Evolutionary conservation across 2,329 filamentous ascomycete species (phyloP), one percentile per base, ranked within the genome.

Genomic region (Berkeleyomyces rouxiae): DNA sequence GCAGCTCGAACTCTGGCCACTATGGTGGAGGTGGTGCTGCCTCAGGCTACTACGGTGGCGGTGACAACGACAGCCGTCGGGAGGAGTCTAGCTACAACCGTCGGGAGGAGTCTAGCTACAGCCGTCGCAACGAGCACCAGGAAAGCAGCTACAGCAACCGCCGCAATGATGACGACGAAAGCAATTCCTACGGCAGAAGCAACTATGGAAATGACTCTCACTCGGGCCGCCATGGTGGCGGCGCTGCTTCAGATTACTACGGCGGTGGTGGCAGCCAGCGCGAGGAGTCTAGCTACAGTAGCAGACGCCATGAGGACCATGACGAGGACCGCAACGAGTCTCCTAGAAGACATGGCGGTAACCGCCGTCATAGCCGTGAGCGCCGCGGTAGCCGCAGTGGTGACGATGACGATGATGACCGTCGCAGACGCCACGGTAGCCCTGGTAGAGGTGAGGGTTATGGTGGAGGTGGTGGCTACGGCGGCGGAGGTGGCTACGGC

Each of bases 11-110:
- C 16, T 43, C 74, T 58, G 79, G 76, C 4, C 80, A 40, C 55
- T 63, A 63, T n/a, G 62, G 62, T 3, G 59, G 61, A 2, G 39
- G 58, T 39, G 62, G 86, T 69, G 77, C 78, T 6, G 77, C 75
- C 7, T 76, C 77, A 16, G 74, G 71, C 5, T 72, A 76, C 61
- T 78, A 78, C 3, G 79, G 81, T 51, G 79, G 81, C 4, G 84
- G 82, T 65, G 79, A 85, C 68, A 16, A 37, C 11, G 59, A 55
- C 23, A 49, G 42, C 16, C 62, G 58, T 9, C 58, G 43, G 3
- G 58, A 64, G 16, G 60, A 64, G 9, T 53, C 63, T 10, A 47
- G 46, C 42, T 55, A 62, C 57, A 75, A 76, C 46, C 81, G 79
- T 39, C 76, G 73, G 23, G 78, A 80, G 61, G 75, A 75, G 61